These are phyloP conservation scores for Biscogniauxia marginata DNA, from an alignment of 2,329 filamentous ascomycete species.

Conservation along the genomic window DNA sequence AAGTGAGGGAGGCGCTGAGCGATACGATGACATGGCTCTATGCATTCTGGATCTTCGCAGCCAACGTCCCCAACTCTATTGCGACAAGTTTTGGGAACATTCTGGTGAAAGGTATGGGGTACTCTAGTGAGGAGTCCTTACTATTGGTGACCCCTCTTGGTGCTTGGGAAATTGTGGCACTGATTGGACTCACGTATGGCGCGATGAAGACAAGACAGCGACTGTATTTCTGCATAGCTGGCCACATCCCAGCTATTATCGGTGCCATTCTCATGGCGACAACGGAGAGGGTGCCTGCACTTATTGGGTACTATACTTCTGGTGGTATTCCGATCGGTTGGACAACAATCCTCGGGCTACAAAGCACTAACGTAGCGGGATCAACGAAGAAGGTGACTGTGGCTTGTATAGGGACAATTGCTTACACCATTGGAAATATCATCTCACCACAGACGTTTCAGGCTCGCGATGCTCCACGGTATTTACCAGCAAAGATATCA, in stretches of 20 bases:
- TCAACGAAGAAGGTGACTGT: conserved; percentile 38
- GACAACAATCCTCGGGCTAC: conserved; percentile 38
- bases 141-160: conserved; percentile 38
- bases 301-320: conserved; percentile 38
- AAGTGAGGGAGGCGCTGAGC: conserved; percentile 34
- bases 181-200: conserved; percentile 36
- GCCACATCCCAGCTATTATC: conserved; percentile 36
- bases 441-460: conserved; percentile 43
- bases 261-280: conserved; percentile 39
- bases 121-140: conserved; percentile 31
- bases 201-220: conserved; percentile 36
- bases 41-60: conserved; percentile 36
- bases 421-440: conserved; percentile 41
- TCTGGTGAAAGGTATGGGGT: conserved; percentile 38
- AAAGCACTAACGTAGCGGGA: conserved; percentile 36
- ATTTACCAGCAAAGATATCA: conserved; percentile 22
- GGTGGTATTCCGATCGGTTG: conserved; percentile 38
- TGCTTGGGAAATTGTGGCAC: conserved; percentile 36
- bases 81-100: conserved; percentile 39
- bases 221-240: conserved; percentile 35
- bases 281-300: conserved; percentile 34
- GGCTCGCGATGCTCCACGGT: conserved; percentile 30
- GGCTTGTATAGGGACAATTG: conserved; percentile 34
- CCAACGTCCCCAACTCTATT: conserved; percentile 38
- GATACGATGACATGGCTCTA: conserved; percentile 38